Evolutionary conservation across 2,329 filamentous ascomycete genomes (phyloP).

Genomic region (Botrytis medusae): DNA sequence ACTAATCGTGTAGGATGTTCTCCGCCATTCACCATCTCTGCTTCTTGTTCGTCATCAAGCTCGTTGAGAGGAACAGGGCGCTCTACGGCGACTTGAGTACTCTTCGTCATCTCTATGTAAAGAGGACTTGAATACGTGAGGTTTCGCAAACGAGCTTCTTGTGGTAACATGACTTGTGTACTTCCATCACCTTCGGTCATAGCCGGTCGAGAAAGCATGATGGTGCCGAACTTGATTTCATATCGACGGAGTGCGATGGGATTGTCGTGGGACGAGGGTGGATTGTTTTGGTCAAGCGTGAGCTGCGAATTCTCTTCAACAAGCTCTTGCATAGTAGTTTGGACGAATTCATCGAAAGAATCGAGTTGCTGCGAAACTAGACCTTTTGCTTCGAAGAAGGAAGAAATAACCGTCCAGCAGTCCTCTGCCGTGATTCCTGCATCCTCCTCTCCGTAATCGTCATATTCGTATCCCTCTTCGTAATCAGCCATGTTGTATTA

Average conservation of each 20-base stretch:
- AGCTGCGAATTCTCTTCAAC: slow-evolving; percentile 89
- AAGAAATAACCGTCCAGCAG: slow-evolving; percentile 96
- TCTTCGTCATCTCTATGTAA: slow-evolving; percentile 85
- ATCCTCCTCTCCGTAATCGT: slow-evolving; percentile 67
- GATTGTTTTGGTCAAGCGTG: slow-evolving; percentile 89
- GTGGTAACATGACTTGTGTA: slow-evolving; percentile 81
- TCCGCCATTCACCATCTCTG: slow-evolving; percentile 54
- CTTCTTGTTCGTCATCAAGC: slow-evolving; percentile 64
- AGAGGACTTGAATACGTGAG: slow-evolving; percentile 92
- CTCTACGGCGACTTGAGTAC: slow-evolving; percentile 80
- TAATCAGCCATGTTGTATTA: slow-evolving; percentile 39
- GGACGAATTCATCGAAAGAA: slow-evolving; percentile 96
- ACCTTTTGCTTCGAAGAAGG: slow-evolving; percentile 95
- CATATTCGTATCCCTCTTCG: slow-evolving; percentile 62
- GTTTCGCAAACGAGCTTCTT: slow-evolving; percentile 94
- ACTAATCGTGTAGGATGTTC: slow-evolving; percentile 58
- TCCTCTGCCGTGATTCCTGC: slow-evolving; percentile 86
- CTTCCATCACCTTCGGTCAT: slow-evolving; percentile 92
- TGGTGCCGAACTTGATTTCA: slow-evolving; percentile 89
- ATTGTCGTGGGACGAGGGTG: slow-evolving; percentile 71
- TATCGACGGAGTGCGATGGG: slow-evolving; percentile 86
- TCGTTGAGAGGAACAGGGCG: slow-evolving; percentile 64
- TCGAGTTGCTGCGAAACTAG: slow-evolving; percentile 96
- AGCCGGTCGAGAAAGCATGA: slow-evolving; percentile 84
- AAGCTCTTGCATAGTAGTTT: slow-evolving; percentile 90